phyloP scores from a whole-genome alignment of 2,329 filamentous ascomycete genomes.

The Penicillium sp. region DNA sequence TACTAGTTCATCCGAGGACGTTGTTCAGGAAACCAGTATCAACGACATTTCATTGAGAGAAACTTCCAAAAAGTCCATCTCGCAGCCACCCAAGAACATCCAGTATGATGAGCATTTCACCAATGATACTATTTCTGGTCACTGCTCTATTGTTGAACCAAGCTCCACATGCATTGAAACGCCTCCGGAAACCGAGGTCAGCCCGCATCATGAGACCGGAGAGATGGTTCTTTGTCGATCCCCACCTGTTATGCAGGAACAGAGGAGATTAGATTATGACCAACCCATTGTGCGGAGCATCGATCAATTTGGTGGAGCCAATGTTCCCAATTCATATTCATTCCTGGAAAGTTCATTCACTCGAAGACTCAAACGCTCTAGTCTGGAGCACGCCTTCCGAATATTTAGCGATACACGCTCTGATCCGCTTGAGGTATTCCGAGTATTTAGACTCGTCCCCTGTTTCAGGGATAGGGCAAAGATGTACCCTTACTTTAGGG shows the following conservation, averaged over 20 bases:
- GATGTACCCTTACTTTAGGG: slow-evolving; percentile 41
- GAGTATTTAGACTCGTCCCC: slow-evolving; percentile 69
- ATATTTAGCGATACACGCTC: slow-evolving; percentile 53
- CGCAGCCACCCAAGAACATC: background rate
- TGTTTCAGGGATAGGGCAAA: slow-evolving; percentile 52
- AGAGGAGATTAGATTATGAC: background rate
- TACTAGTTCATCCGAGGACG: background rate
- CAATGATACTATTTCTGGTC: background rate
- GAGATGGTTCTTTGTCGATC: background rate
- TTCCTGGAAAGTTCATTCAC: slow-evolving; percentile 68
- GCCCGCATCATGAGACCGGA: no score
- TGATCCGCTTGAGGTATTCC: slow-evolving; percentile 51
- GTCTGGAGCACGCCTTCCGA: slow-evolving; percentile 62
- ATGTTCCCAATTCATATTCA: slow-evolving; percentile 45
- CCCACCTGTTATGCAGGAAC: background rate
- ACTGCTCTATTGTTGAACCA: background rate
- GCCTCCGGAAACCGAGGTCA: background rate
- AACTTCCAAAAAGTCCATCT: background rate
- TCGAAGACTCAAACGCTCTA: slow-evolving; percentile 66
- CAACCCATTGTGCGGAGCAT: background rate
- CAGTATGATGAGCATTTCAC: background rate
- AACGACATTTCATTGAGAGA: background rate
- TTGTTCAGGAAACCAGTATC: background rate
- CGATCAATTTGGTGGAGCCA: background rate
- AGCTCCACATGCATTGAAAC: background rate